phyloP scores from a whole-genome alignment of 116 monocot genomes.

The Cymodocea nodosa region DNA sequence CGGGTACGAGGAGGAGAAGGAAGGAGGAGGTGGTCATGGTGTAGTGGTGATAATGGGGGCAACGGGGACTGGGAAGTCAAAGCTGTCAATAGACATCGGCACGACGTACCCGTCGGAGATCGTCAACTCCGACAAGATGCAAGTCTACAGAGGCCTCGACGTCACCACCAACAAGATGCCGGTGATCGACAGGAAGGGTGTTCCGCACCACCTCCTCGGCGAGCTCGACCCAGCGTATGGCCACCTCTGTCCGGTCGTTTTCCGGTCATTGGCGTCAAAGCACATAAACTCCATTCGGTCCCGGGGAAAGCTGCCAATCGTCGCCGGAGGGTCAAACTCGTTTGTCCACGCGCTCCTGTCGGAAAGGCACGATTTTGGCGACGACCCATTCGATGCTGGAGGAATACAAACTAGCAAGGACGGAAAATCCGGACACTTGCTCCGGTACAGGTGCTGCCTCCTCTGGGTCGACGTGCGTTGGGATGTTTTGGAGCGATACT shows the following conservation, averaged over 20 bases:
- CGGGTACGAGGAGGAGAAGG: neutral
- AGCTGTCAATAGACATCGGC: constrained; percentile 52
- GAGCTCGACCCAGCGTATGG: constrained; percentile 32
- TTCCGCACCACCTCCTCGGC: constrained; percentile 66
- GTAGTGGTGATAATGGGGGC: constrained; percentile 59
- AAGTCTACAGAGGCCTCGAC: constrained; percentile 59
- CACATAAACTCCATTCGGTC: constrained; percentile 16
- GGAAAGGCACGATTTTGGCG: constrained; percentile 1
- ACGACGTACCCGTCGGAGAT: constrained; percentile 30
- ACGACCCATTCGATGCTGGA: neutral
- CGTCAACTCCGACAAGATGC: constrained; percentile 73
- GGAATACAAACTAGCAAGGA: too few relatives aligned
- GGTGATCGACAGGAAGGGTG: constrained; percentile 28
- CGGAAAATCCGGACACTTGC: too few relatives aligned
- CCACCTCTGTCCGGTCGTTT: constrained; percentile 25
- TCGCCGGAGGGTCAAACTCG: constrained; percentile 75
- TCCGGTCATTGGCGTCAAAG: constrained; percentile 22
- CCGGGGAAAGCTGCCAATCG: constrained; percentile 14
- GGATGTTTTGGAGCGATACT: constrained; percentile 21
- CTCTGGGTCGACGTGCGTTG: constrained; percentile 54
- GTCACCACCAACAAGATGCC: constrained; percentile 74
- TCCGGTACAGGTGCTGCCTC: constrained; percentile 30
- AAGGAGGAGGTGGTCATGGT: neutral
- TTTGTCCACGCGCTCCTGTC: constrained; percentile 36
- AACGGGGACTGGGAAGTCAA: constrained; percentile 65